Percentiles rank a stretch among this genome's conserved stretches.
Evolutionary conservation across 306 rosid species (phyloP).

Genomic region (Cicer judaicum): DNA sequence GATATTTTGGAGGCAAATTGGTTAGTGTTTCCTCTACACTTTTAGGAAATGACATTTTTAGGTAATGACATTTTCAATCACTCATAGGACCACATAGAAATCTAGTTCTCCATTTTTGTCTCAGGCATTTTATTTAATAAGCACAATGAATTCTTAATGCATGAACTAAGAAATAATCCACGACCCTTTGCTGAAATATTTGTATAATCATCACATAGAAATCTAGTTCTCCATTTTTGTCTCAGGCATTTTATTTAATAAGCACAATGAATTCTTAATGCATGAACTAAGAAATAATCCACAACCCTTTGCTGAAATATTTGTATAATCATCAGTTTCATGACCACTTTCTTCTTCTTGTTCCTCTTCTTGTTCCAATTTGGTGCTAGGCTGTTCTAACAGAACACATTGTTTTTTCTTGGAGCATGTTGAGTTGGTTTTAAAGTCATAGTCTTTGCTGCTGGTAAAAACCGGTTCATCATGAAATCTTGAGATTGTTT

Average conservation of each 20-base stretch:
- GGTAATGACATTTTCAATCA: too few relatives aligned
- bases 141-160: constrained; percentile 66
- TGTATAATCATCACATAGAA: constrained; percentile 50
- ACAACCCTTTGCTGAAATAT: too few relatives aligned
- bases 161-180: constrained; percentile 66
- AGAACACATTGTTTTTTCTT: constrained; percentile 47
- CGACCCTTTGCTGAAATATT: constrained; percentile 73
- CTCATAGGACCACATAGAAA: constrained; percentile 46
- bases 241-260: too few relatives aligned
- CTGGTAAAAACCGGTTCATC: constrained; percentile 90
- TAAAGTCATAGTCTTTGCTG: constrained; percentile 89
- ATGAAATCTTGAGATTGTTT: constrained; percentile 78
- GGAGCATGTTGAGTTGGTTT: constrained; percentile 61
- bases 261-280: too few relatives aligned
- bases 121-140: constrained; percentile 61
- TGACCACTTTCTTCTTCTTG: constrained; percentile 68
- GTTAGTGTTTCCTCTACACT: too few relatives aligned
- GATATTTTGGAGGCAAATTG: too few relatives aligned
- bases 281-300: too few relatives aligned
- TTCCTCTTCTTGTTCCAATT: constrained; percentile 54
- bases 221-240: too few relatives aligned
- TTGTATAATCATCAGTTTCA: constrained; percentile 53
- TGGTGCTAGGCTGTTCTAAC: constrained; percentile 60
- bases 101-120: constrained; percentile 57
- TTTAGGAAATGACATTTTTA: too few relatives aligned